Evolutionary conservation across 257 asterid species (phyloP).

Genomic region (Marsdenia floribunda): DNA sequence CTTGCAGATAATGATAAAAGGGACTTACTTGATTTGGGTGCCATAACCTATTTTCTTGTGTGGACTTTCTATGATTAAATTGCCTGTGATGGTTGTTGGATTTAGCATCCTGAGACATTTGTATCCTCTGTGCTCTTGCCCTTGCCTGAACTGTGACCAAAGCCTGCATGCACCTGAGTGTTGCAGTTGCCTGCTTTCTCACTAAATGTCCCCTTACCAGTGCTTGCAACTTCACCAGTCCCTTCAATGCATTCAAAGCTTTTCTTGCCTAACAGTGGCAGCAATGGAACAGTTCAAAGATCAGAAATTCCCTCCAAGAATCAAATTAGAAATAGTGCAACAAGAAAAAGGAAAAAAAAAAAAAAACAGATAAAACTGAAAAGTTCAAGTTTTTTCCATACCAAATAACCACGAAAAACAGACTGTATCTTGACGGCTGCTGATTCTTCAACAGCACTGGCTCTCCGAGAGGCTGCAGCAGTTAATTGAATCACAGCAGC

Average conservation of each 20-base stretch:
- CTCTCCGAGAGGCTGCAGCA: constrained; percentile 29
- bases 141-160: constrained; percentile 69
- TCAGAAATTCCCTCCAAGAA: background rate
- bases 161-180: constrained; percentile 92
- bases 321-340: background rate
- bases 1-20: background rate
- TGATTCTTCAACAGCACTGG: constrained; percentile 36
- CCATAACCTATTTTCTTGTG: constrained; percentile 42
- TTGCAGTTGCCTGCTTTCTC: constrained; percentile 79
- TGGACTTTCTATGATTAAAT: constrained; percentile 57
- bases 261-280: constrained; percentile 60
- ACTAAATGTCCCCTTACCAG: constrained; percentile 89
- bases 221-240: constrained; percentile 90
- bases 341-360: background rate
- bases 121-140: constrained; percentile 70
- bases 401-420: constrained; percentile 71
- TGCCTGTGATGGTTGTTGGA: constrained; percentile 35
- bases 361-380: background rate
- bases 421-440: constrained; percentile 79
- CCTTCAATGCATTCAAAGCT: constrained; percentile 91
- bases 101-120: constrained; percentile 51
- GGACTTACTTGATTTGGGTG: constrained; percentile 48
- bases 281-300: background rate
- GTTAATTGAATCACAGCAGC: constrained; percentile 60
- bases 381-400: constrained; percentile 20